These are phyloP conservation scores for Purshia tridentata DNA, from an alignment of 306 rosid genomes.

Conservation along the genomic window DNA sequence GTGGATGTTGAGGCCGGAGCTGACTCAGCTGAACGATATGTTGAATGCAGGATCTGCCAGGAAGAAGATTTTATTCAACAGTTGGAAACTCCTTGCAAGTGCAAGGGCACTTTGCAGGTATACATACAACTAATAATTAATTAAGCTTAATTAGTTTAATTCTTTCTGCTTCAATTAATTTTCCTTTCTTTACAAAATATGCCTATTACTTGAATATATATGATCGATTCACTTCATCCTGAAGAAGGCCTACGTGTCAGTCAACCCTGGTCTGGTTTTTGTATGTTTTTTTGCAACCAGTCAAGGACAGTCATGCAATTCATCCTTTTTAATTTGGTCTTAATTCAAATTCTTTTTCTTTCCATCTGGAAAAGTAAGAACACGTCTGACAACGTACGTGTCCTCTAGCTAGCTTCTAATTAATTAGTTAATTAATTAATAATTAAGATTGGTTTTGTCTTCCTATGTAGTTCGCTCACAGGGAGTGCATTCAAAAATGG, in stretches of 20 bases:
- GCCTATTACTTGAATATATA: too few relatives aligned
- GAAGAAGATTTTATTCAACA: slow-evolving; percentile 25
- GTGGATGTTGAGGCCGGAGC: background rate
- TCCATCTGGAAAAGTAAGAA: background rate
- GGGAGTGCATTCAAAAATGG: slow-evolving; percentile 84
- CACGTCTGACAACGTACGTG: too few relatives aligned
- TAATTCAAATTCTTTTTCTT: background rate
- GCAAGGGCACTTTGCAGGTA: slow-evolving; percentile 35
- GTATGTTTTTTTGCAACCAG: background rate
- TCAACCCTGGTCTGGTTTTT: background rate
- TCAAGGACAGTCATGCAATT: background rate
- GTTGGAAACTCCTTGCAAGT: slow-evolving; percentile 38
- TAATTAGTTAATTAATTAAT: too few relatives aligned
- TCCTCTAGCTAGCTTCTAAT: background rate
- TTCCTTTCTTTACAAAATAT: too few relatives aligned
- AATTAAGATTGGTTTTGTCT: background rate
- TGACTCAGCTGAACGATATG: background rate
- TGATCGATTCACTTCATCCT: too few relatives aligned
- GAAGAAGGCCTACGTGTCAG: background rate
- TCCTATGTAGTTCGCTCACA: slow-evolving; percentile 59
- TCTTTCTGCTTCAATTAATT: background rate
- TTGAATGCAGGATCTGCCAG: slow-evolving; percentile 35
- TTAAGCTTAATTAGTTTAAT: background rate
- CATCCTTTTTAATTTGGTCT: background rate
- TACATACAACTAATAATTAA: background rate